These are phyloP conservation scores for Termitomyces bulborhizus DNA, from an alignment of 768 basidiomycete genomes.

Conservation along the genomic window DNA sequence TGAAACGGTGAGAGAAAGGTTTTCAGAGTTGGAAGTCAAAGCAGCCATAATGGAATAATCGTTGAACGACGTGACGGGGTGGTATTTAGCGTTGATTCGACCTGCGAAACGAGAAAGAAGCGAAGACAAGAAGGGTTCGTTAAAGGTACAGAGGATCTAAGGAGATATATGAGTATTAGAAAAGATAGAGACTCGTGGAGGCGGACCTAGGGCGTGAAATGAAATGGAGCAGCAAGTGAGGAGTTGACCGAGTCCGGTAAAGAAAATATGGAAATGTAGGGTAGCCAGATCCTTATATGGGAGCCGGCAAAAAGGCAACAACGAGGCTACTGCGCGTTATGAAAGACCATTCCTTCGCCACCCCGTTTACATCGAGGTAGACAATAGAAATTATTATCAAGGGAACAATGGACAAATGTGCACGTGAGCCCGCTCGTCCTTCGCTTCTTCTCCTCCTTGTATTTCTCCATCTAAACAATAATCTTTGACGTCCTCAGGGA, in stretches of 20 bases:
- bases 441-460: constrained; percentile 1
- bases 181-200: background rate
- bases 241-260: constrained; percentile 22
- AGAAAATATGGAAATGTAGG: background rate
- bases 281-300: constrained; percentile 8
- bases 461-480: constrained; percentile 4
- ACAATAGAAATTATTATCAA: constrained; percentile 14
- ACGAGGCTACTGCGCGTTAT: constrained; percentile 7
- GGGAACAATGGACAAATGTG: constrained; percentile 14
- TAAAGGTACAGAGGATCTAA: constrained; percentile 7
- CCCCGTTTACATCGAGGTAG: constrained; percentile 1
- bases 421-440: constrained; percentile 9
- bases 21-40: constrained; percentile 24
- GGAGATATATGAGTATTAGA: constrained; percentile 5
- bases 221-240: constrained; percentile 11
- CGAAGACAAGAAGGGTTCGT: constrained; percentile 14
- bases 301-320: constrained; percentile 4
- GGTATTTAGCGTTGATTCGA: constrained; percentile 36
- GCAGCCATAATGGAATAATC: constrained; percentile 27
- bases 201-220: constrained; percentile 1
- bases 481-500: background rate
- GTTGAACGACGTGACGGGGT: constrained; percentile 19
- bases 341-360: background rate
- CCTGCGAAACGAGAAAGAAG: constrained; percentile 44
- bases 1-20: constrained; percentile 61